Evolutionary conservation across 148 eudicot genomes (phyloP).

Genomic region (Pharnaceum exiguum): DNA sequence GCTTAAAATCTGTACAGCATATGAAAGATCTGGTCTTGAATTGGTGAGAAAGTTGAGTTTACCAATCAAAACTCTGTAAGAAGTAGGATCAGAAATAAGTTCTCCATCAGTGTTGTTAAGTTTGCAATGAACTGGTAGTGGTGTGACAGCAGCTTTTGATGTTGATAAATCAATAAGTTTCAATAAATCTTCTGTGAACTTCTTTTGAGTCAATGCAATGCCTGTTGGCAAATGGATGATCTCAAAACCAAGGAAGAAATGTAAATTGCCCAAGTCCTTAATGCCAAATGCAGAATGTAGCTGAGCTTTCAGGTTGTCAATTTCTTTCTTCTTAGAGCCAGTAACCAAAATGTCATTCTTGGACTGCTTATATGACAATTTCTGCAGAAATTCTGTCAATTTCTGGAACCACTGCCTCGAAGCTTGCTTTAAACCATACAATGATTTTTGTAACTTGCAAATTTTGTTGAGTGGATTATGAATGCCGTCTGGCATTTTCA

Average conservation of each 20-base stretch:
- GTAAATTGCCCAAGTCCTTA: neutral
- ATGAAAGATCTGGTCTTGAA: neutral
- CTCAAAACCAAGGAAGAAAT: neutral
- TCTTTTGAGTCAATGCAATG: neutral
- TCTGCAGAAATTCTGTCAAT: too few relatives aligned
- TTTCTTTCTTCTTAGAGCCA: neutral
- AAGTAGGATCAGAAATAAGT: neutral
- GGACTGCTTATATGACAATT: neutral
- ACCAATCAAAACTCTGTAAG: neutral
- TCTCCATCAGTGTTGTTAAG: neutral
- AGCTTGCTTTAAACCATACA: conserved; percentile 5
- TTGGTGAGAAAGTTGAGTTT: neutral
- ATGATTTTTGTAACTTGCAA: neutral
- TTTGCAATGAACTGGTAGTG: neutral
- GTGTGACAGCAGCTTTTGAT: neutral
- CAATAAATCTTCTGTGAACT: neutral
- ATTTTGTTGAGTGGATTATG: neutral
- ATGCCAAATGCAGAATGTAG: neutral
- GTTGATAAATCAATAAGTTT: neutral
- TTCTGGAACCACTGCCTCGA: too few relatives aligned
- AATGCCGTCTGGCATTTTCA: neutral
- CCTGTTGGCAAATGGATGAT: neutral
- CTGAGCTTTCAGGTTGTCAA: too few relatives aligned
- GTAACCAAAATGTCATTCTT: neutral
- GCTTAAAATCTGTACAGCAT: neutral